A percentile compares a stretch with the other conserved stretches of the same genome.
Evolutionary conservation across 192 early-diverging fungal species (phyloP).

Genomic region (Spinellus fusiger): DNA sequence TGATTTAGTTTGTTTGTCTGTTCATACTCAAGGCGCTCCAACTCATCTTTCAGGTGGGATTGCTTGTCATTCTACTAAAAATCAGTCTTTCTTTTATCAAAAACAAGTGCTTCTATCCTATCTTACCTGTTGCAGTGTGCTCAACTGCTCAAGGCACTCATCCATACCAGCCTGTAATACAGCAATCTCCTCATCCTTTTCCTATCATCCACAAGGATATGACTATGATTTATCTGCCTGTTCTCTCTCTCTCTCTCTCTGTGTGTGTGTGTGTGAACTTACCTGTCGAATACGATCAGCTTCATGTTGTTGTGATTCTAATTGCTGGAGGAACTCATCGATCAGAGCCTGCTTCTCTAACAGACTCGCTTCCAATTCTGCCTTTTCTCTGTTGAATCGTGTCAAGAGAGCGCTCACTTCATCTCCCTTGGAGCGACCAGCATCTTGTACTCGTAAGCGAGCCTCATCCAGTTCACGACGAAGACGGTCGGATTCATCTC

Average conservation of each 20-base stretch:
- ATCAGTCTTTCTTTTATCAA: slow-evolving; percentile 35
- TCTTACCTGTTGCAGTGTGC: slow-evolving; percentile 58
- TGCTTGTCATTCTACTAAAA: slow-evolving; percentile 32
- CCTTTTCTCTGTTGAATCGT: slow-evolving; percentile 80
- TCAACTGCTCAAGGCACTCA: slow-evolving; percentile 68
- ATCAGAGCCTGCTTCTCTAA: slow-evolving; percentile 37
- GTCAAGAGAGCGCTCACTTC: slow-evolving; percentile 79
- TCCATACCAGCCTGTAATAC: slow-evolving; percentile 78
- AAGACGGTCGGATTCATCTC: slow-evolving; percentile 76
- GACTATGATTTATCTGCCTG: neutral
- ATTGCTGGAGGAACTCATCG: slow-evolving; percentile 35
- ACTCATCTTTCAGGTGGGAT: slow-evolving; percentile 51
- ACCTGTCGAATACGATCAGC: slow-evolving; percentile 29
- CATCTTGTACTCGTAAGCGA: slow-evolving; percentile 67
- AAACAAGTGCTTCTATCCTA: slow-evolving; percentile 36
- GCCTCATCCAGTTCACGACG: slow-evolving; percentile 76
- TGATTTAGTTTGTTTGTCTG: slow-evolving; percentile 64
- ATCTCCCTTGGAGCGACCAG: slow-evolving; percentile 71
- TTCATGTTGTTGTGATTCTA: slow-evolving; percentile 31
- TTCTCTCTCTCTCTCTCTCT: too few relatives aligned
- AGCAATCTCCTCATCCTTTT: slow-evolving; percentile 77
- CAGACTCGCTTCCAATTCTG: slow-evolving; percentile 63
- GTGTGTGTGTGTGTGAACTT: neutral
- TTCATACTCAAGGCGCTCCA: slow-evolving; percentile 58
- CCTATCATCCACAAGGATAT: slow-evolving; percentile 5